A percentile compares a stretch with the other conserved stretches of the same genome.
Evolutionary conservation across 1,284 basidiomycete genomes (phyloP).

Genomic region (Leccinum insolens): DNA sequence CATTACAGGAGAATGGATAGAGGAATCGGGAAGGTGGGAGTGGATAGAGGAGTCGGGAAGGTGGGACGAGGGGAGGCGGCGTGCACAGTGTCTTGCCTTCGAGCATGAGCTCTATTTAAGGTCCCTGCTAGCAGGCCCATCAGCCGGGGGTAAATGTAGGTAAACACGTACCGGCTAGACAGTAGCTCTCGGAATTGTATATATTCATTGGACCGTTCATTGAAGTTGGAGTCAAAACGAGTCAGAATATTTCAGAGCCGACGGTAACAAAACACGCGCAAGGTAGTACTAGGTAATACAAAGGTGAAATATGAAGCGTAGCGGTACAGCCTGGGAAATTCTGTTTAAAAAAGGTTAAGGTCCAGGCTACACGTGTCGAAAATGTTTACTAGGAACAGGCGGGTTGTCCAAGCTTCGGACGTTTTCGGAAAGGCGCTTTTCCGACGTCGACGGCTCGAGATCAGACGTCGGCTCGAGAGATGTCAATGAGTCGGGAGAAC

Average conservation of each 20-base stretch:
- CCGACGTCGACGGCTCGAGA: neutral
- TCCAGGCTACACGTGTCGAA: neutral
- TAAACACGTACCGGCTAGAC: neutral
- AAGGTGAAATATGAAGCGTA: neutral
- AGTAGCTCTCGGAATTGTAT: neutral
- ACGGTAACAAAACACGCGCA: neutral
- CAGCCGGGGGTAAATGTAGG: neutral
- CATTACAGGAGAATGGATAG: neutral
- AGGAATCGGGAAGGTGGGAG: neutral
- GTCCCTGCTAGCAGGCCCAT: neutral
- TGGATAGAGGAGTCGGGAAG: neutral
- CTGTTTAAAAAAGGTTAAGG: neutral
- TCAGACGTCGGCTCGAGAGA: neutral
- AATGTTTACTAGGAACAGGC: neutral
- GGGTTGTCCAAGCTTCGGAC: neutral
- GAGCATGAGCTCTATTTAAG: neutral
- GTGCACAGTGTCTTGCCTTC: neutral
- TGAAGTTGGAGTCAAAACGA: neutral
- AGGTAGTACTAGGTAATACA: neutral
- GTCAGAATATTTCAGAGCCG: too few relatives aligned
- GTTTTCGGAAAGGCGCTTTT: neutral
- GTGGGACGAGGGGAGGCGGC: neutral
- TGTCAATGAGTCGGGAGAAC: neutral
- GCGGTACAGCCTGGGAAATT: neutral
- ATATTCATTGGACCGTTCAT: neutral